A percentile compares a stretch with the other conserved stretches of the same genome.
These are phyloP conservation scores for Punctularia strigosozonata DNA, from an alignment of 768 basidiomycete species.

Conservation along the genomic window DNA sequence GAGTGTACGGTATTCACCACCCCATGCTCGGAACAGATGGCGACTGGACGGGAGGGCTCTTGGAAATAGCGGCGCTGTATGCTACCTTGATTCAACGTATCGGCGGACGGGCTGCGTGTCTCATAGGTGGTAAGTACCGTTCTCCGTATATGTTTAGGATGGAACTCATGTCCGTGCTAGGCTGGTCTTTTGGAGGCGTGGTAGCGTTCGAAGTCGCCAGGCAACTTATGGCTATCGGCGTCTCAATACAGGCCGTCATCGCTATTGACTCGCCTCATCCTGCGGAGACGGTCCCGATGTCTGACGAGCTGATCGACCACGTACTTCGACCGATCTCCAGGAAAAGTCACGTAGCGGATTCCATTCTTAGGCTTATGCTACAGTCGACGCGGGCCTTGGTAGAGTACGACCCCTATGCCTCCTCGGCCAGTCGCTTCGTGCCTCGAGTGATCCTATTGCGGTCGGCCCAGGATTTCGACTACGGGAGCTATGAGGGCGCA, in stretches of 20 bases:
- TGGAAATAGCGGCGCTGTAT: slow-evolving; percentile 34
- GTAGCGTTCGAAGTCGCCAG: slow-evolving; percentile 55
- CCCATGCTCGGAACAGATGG: slow-evolving; percentile 35
- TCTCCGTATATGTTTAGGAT: neutral
- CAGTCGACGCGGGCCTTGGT: slow-evolving; percentile 35
- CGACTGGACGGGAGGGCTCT: slow-evolving; percentile 34
- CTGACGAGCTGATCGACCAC: slow-evolving; percentile 38
- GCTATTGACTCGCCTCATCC: slow-evolving; percentile 62
- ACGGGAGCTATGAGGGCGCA: slow-evolving; percentile 15
- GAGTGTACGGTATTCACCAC: slow-evolving; percentile 52
- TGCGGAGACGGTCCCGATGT: slow-evolving; percentile 35
- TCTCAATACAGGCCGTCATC: slow-evolving; percentile 41
- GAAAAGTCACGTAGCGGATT: slow-evolving; percentile 19
- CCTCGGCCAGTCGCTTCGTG: slow-evolving; percentile 11
- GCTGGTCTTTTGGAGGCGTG: slow-evolving; percentile 75
- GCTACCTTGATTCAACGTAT: slow-evolving; percentile 21
- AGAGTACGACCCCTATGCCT: slow-evolving; percentile 28
- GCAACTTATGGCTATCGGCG: slow-evolving; percentile 31
- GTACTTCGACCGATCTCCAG: slow-evolving; percentile 23
- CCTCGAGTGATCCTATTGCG: slow-evolving; percentile 38
- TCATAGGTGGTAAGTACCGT: slow-evolving; percentile 45
- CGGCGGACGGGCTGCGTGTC: slow-evolving; percentile 25
- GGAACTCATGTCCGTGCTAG: slow-evolving; percentile 19
- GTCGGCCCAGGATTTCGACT: slow-evolving; percentile 34
- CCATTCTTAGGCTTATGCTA: slow-evolving; percentile 38